Percentiles rank a stretch among this genome's conserved stretches.
Conservation (phyloP, 495 filamentous ascomycete genomes). For the Xylaria palmicola region DNA sequence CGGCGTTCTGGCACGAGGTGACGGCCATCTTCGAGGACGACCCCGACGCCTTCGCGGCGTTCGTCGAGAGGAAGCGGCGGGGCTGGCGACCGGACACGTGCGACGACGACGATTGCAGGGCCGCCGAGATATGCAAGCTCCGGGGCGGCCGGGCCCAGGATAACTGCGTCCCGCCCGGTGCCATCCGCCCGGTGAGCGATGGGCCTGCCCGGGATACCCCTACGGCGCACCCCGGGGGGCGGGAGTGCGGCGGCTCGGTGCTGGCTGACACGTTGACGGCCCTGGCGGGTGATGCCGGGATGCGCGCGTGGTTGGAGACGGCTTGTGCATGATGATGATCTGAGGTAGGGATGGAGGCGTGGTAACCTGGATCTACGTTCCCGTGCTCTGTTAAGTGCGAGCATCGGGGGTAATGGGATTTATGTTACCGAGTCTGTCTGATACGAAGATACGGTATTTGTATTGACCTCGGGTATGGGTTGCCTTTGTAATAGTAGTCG, state of each 20-base stretch:
- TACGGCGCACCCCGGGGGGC: neutral
- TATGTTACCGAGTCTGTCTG: too few relatives aligned
- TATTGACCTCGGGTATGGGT: too few relatives aligned
- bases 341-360: neutral
- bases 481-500: too few relatives aligned
- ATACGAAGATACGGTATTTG: too few relatives aligned
- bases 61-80: conserved; percentile 26
- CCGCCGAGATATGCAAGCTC: conserved; percentile 32
- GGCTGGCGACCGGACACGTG: conserved; percentile 25
- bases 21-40: conserved; percentile 35
- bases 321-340: neutral
- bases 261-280: conserved; percentile 21
- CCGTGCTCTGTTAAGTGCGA: too few relatives aligned
- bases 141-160: conserved; percentile 32
- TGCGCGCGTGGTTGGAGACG: conserved; percentile 12
- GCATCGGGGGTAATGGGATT: too few relatives aligned
- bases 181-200: neutral
- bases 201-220: neutral
- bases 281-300: conserved; percentile 9
- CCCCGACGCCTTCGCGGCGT: conserved; percentile 22
- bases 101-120: conserved; percentile 24
- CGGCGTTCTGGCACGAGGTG: conserved; percentile 61
- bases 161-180: conserved; percentile 28
- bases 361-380: too few relatives aligned
- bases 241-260: conserved; percentile 24